Percentiles rank a stretch among this genome's conserved stretches.
Conservation (phyloP, 2,329 filamentous ascomycete species). For the Colletotrichum viniferum region DNA sequence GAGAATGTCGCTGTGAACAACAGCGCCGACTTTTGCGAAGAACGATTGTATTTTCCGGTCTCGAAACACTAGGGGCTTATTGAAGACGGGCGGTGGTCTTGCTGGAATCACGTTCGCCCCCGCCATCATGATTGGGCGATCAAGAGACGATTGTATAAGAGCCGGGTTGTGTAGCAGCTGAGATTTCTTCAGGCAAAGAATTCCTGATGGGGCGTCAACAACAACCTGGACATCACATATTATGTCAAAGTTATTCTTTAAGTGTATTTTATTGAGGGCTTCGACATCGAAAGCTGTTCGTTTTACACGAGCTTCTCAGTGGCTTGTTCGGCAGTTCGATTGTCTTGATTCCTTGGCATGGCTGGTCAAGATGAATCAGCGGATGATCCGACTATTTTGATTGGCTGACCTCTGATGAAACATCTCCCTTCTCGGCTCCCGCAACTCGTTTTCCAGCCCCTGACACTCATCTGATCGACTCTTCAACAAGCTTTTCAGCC, state of each 20-base stretch:
- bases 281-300: background rate
- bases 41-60: background rate
- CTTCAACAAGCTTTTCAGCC: background rate
- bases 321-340: background rate
- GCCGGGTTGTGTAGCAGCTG: background rate
- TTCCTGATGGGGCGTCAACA: background rate
- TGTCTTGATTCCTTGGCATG: background rate
- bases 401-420: background rate
- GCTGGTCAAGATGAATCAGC: background rate
- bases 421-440: background rate
- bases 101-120: background rate
- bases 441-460: background rate
- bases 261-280: background rate
- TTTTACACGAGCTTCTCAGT: background rate
- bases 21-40: background rate
- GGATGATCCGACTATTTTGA: background rate
- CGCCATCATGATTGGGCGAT: background rate
- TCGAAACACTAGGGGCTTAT: background rate
- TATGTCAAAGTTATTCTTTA: background rate
- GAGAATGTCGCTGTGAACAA: background rate
- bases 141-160: background rate
- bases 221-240: background rate
- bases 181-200: fast-evolving
- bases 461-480: background rate
- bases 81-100: background rate